phyloP scores from a whole-genome alignment of 257 asterid genomes.

The Capsicum rhomboideum region DNA sequence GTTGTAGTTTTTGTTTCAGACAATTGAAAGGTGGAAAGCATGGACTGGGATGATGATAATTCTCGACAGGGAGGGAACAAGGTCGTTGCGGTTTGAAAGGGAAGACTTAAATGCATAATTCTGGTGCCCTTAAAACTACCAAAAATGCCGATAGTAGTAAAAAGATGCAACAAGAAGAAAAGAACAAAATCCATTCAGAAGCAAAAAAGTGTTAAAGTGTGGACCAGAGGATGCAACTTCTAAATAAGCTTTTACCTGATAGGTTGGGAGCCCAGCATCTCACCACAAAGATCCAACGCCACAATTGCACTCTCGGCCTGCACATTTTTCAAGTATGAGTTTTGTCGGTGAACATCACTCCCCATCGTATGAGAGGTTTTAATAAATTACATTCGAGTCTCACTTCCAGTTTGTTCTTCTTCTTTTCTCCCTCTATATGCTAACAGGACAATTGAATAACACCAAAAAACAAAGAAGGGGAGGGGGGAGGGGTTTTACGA shows the following conservation, averaged over 20 bases:
- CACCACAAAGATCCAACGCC: slow-evolving; percentile 92
- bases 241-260: slow-evolving; percentile 46
- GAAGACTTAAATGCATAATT: neutral
- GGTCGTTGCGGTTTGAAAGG: neutral
- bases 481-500: too few species aligned
- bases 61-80: neutral
- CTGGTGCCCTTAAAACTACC: neutral
- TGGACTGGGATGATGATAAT: neutral
- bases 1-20: neutral
- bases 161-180: neutral
- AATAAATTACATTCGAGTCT: neutral
- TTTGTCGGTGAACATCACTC: neutral
- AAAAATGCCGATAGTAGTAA: neutral
- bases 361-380: neutral
- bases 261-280: slow-evolving; percentile 71
- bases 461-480: too few species aligned
- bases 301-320: slow-evolving; percentile 95
- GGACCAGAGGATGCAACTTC: neutral
- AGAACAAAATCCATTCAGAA: neutral
- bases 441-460: neutral
- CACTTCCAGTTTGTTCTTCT: neutral
- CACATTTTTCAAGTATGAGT: slow-evolving; percentile 5
- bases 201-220: neutral
- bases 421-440: neutral
- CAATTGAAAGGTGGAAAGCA: neutral